phyloP scores from a whole-genome alignment of 805 yeast species.

The Nakazawaea anatomiae region DNA sequence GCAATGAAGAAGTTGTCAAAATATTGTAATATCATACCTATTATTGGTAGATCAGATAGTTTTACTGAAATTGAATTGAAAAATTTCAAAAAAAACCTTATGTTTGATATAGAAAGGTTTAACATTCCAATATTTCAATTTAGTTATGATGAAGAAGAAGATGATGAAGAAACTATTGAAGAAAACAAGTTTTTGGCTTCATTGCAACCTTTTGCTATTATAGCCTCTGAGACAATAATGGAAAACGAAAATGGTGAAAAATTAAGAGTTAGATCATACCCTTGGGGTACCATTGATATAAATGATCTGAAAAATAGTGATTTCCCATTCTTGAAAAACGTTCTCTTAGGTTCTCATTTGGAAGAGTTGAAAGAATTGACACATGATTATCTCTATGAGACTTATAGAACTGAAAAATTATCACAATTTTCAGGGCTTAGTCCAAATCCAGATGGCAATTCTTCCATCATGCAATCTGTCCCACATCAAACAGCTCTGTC shows the following conservation, averaged over 20 bases:
- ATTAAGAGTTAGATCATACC: constrained; percentile 60
- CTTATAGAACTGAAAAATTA: constrained; percentile 59
- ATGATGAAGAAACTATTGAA: constrained; percentile 61
- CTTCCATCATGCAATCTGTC: not conserved
- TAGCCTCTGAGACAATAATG: constrained; percentile 56
- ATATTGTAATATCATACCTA: constrained; percentile 69
- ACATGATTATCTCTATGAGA: constrained; percentile 58
- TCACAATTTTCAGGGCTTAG: constrained; percentile 44
- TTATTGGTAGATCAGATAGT: constrained; percentile 66
- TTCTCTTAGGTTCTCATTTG: constrained; percentile 52
- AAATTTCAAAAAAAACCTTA: constrained; percentile 53
- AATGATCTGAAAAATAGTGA: constrained; percentile 47
- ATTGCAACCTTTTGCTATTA: constrained; percentile 72
- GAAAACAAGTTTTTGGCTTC: constrained; percentile 58
- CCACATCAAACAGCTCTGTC: not conserved
- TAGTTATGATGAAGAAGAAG: constrained; percentile 66
- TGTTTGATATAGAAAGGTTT: constrained; percentile 57
- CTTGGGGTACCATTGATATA: constrained; percentile 68
- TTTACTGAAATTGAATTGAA: constrained; percentile 57
- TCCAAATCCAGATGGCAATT: constrained; percentile 13
- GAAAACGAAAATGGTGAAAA: constrained; percentile 39
- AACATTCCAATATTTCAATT: constrained; percentile 75
- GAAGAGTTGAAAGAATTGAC: constrained; percentile 63
- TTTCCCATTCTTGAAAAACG: constrained; percentile 48
- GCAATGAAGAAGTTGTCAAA: constrained; percentile 67